Evolutionary conservation across 2,329 filamentous ascomycete species (phyloP), one percentile per base, ranked within the genome.

Genomic region (Exophiala viscosa): DNA sequence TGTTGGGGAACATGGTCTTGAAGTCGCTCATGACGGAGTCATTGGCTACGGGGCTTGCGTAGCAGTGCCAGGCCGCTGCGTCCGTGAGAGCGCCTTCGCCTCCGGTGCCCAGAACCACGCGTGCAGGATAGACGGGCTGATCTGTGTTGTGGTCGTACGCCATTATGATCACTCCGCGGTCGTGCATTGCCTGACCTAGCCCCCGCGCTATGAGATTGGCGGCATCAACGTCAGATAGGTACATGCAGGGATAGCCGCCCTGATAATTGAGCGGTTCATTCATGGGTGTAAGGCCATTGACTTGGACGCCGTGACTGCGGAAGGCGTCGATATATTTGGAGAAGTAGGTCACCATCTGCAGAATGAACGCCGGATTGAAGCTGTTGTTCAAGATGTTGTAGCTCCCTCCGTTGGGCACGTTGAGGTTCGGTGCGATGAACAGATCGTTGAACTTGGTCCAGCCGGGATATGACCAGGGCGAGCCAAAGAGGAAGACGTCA

Each of bases 391-490:
- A 20, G 7, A 43, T 42, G 23, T 47, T 52, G 36, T 52, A 38
- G 48, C 65, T 69, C 8, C 64, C 65, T 6, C 58, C 60, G 1
- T 63, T 65, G 2, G 55, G 54, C 20, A 50, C 47, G 34, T 50
- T 50, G 4, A 50, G 39, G 31, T 50, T 50, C 5, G 47, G 47
- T 11, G 60, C 62, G 33, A 55, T 58, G 31, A 62, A 36, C 9
- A 72, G 59, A 13, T 67, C 67, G 35, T 72, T 72, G 47, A 70
- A 64, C 55, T 73, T 72, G 66, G 70, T 72, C 69, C 70, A 73
- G 2, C 68, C 69, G 0, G 70, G 70, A 11, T 65, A 64, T 11
- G 64, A 66, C 70, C 70, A 73, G 1, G 69, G 64, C 1, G 69
- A 65, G 2, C 70, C 69, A 17, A 69, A 59, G 13, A 71, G 62